phyloP scores from a whole-genome alignment of 2,329 filamentous ascomycete species.

The Chaetomium olivaceum region DNA sequence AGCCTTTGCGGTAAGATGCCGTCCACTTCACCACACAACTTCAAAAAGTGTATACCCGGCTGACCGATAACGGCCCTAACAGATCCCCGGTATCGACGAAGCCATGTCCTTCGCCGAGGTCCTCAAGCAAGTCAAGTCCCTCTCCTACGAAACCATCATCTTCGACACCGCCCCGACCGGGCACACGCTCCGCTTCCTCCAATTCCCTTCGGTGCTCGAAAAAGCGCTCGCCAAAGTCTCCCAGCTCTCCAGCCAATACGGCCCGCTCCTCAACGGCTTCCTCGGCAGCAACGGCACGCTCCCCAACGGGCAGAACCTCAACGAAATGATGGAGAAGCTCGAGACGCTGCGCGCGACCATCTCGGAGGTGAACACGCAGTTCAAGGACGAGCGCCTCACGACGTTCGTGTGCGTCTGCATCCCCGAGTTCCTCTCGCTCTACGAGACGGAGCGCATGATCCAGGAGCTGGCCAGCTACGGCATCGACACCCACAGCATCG shows the following conservation, averaged over 20 bases:
- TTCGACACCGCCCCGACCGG: conserved; percentile 98
- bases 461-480: conserved; percentile 91
- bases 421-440: conserved; percentile 91
- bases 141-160: conserved; percentile 98
- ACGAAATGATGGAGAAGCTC: conserved; percentile 92
- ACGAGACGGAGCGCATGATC: conserved; percentile 99
- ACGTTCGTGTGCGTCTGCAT: conserved; percentile 99
- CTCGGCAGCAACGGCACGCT: conserved; percentile 69
- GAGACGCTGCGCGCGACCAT: conserved; percentile 92
- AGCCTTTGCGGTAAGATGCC: conserved; percentile 77
- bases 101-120: conserved; percentile 99
- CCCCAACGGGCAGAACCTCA: conserved; percentile 89
- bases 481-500: conserved; percentile 96
- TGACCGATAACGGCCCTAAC: conserved; percentile 19
- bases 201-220: conserved; percentile 96
- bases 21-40: not conserved
- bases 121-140: conserved; percentile 97
- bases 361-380: conserved; percentile 92
- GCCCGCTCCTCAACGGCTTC: conserved; percentile 91
- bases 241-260: conserved; percentile 90
- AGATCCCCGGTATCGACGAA: conserved; percentile 98
- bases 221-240: conserved; percentile 98
- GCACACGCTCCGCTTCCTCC: conserved; percentile 96
- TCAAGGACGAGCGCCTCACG: conserved; percentile 93
- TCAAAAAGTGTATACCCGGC: not conserved